Conservation (phyloP, 2,329 filamentous ascomycete species). For the Apiospora rasikravindrae region DNA sequence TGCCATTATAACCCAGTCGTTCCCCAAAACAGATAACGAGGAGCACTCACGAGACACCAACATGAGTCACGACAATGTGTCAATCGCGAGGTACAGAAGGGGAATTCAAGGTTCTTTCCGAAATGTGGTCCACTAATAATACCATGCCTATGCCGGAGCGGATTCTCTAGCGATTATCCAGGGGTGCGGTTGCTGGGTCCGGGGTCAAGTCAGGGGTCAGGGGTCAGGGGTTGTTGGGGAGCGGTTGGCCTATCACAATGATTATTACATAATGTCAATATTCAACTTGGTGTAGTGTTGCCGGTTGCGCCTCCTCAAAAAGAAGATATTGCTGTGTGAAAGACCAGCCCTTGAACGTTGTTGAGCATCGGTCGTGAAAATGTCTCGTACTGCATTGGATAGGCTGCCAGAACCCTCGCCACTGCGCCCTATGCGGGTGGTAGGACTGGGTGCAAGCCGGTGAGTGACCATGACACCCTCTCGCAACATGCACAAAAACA, state of each 20-base stretch:
- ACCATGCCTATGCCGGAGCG: background rate
- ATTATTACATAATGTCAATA: background rate
- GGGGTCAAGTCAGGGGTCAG: background rate
- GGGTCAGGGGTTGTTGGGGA: background rate
- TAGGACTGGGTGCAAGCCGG: slow-evolving; percentile 17
- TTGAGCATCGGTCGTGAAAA: background rate
- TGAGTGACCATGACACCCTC: background rate
- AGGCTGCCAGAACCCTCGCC: slow-evolving; percentile 13
- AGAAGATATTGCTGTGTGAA: background rate
- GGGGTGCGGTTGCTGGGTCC: background rate
- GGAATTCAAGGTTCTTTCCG: background rate
- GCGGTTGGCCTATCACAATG: background rate
- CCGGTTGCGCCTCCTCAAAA: background rate
- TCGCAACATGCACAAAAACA: background rate
- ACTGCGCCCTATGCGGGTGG: slow-evolving; percentile 1
- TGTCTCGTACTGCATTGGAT: slow-evolving; percentile 5
- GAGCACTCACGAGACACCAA: background rate
- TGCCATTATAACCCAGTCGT: background rate
- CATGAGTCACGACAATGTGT: background rate
- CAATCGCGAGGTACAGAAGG: background rate
- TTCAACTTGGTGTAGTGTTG: background rate
- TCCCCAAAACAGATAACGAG: background rate
- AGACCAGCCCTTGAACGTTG: background rate
- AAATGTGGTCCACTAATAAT: background rate
- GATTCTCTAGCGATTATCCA: background rate